Evolutionary conservation across 257 asterid genomes (phyloP), one percentile per base, ranked within the genome.

Genomic region (Ocimum tenuiflorum): DNA sequence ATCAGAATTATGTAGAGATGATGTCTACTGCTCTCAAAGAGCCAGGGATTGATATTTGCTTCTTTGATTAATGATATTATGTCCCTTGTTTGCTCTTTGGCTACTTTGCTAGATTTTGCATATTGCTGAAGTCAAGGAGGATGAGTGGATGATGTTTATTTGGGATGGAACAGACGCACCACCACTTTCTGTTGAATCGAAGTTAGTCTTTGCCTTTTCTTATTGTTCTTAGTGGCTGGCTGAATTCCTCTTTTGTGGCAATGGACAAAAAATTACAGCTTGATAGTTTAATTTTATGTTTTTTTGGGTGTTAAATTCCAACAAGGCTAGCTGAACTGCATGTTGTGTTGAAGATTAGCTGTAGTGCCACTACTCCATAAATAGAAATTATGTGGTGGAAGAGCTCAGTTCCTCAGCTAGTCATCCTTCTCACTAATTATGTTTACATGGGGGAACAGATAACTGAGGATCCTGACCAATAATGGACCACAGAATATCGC

Each of bases 151-250:
- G 78, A 79, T 91, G 67, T 88, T 73, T 73, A 78, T 82, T 73
- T 91, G 98, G 98, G 96, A 91, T 84, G 98, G 96, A 60, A 85
- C 89, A 31, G 98, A 91, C 62, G 56, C 87, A 60, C 94, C 94
- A 6, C 88, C 96, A 13, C 60, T 67, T 67, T 50, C 79, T 66
- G 66, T 87, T 69, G 79, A 76, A 58, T 36, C 86, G 50, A 82
- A 77, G 98, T 91, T 72, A 78, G 86, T 61, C 19, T 27, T 69
- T 62, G 11, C 67, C 60, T 56, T 64, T 38, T 55, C 65, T 31
- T 60, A 17, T 58, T 39, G 50, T 35, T 68, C 33, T 22, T 15
- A 65, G 69, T 39, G 15, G 38, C 19, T 63, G 47, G 3, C 13
- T 67, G 39, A 7, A 14, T 27, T 27, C 31, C 31, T 27, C 31